Percentiles rank a stretch among this genome's conserved stretches.
Evolutionary conservation across 805 yeast species (phyloP).

Genomic region (Isabelozyma gotoi): DNA sequence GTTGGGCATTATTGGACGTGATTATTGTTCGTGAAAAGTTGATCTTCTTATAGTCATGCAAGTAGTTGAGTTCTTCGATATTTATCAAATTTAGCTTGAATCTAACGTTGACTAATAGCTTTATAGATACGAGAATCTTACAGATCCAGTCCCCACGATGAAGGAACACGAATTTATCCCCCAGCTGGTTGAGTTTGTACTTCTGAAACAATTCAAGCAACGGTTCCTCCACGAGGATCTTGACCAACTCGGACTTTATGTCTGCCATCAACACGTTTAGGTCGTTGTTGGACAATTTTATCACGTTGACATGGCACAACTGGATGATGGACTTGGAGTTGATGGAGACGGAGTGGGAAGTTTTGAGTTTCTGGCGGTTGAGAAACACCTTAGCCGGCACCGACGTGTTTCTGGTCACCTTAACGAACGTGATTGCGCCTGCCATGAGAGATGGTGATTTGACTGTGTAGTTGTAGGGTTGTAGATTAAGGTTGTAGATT

Average conservation of each 20-base stretch:
- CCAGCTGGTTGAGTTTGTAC: background rate
- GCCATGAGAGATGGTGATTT: background rate
- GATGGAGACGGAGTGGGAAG: conserved; percentile 17
- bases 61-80: conserved; percentile 10
- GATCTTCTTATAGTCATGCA: conserved; percentile 11
- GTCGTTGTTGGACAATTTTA: conserved; percentile 23
- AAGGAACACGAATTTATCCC: conserved; percentile 7
- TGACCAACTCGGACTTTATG: conserved; percentile 8
- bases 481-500: too few relatives aligned
- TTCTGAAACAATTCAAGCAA: conserved; percentile 4
- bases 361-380: conserved; percentile 18
- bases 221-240: conserved; percentile 1
- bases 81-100: conserved; percentile 9
- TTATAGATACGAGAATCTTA: conserved; percentile 16
- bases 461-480: background rate
- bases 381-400: conserved; percentile 21
- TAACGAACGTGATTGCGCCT: conserved; percentile 14
- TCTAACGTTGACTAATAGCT: conserved; percentile 16
- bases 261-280: conserved; percentile 16
- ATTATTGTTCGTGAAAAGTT: conserved; percentile 1
- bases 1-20: background rate
- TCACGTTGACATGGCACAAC: conserved; percentile 18
- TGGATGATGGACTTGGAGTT: conserved; percentile 23
- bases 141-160: conserved; percentile 20
- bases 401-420: conserved; percentile 11